Base-by-base conservation (phyloP, 192 early-diverging fungal genomes). In the Piromyces sp. region DNA sequence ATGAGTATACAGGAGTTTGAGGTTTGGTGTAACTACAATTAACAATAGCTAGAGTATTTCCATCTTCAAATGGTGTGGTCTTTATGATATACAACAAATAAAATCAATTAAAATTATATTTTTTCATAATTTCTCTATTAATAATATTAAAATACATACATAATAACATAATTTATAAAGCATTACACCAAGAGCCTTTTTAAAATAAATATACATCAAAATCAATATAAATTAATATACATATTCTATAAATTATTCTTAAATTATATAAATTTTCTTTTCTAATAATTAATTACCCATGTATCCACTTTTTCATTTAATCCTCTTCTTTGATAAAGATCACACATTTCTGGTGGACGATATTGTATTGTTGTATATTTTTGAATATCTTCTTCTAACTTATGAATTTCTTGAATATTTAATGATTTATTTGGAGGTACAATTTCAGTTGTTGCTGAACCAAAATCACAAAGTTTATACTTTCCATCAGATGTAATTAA, bases 381-480 rank as follows among this genome's bases (percentile, higher is more conserved):
- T 30, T 33, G 30, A 80, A 98, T 92, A 82, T 98, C 97, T 15
- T 97, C 97, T 80, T 98, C 96, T 36, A 97, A 51, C 15, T 84
- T 83, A 81, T 92, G 89, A 36, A 96, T 92, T 81, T 96, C 92
- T 42, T 86, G 87, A 30, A 92, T 88, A 19, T 89, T 85, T 33
- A 92, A 85, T 26, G 91, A 86, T 30, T 91, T 86, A 68, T 91
- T 89, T 1, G 87, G 83, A 0, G 87, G 89, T 4, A 93, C 82
- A 30, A 84, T 87, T 79, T 86, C 84, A 29, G 88, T 90, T 0
- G 95, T 93, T 30, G 93, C 91, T 0, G 95, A 97, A 68, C 97
- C 97, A 92, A 99, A 99, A 85, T 99, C 97, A 86, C 95, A 97
- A 58, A 99, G 88, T 84, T 97, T 97, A 86, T 93, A 96, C 80